Evolutionary conservation across 2,329 filamentous ascomycete species (phyloP).

Genomic region (Neonectria sp.): DNA sequence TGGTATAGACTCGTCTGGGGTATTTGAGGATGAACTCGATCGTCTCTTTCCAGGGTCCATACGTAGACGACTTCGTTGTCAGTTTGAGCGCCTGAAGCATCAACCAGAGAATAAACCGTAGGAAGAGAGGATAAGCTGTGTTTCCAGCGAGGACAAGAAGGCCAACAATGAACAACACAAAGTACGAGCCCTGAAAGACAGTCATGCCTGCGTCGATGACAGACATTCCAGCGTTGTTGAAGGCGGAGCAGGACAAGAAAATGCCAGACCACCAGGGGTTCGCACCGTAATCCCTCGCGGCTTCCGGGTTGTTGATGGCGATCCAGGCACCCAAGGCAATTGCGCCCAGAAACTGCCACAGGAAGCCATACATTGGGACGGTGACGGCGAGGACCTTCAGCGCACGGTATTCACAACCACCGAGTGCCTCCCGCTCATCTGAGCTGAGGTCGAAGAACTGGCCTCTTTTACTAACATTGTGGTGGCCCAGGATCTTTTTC

Average conservation of each 20-base stretch:
- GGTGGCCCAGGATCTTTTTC: slow-evolving; percentile 53
- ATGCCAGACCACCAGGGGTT: slow-evolving; percentile 79
- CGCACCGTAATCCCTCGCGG: slow-evolving; percentile 68
- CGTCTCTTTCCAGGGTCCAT: slow-evolving; percentile 62
- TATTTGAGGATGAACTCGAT: slow-evolving; percentile 69
- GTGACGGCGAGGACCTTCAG: slow-evolving; percentile 71
- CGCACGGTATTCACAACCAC: slow-evolving; percentile 76
- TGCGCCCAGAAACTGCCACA: slow-evolving; percentile 72
- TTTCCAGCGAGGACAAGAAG: slow-evolving; percentile 75
- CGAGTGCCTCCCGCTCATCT: slow-evolving; percentile 70
- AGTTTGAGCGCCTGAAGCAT: slow-evolving; percentile 59
- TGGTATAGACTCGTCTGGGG: slow-evolving; percentile 72
- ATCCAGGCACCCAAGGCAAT: slow-evolving; percentile 76
- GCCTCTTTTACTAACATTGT: slow-evolving; percentile 65
- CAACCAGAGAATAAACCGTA: slow-evolving; percentile 72
- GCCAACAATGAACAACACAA: slow-evolving; percentile 68
- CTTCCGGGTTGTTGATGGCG: slow-evolving; percentile 63
- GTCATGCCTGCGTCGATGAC: slow-evolving; percentile 77
- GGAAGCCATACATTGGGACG: slow-evolving; percentile 72
- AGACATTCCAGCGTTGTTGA: slow-evolving; percentile 81
- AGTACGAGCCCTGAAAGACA: slow-evolving; percentile 69
- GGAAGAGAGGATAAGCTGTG: slow-evolving; percentile 75
- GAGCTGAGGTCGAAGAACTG: slow-evolving; percentile 68
- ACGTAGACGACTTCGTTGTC: slow-evolving; percentile 55
- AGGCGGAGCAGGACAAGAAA: slow-evolving; percentile 78